Conservation (phyloP, 202 grass and related monocot genomes). For the Cymbopogon flexuosus region DNA sequence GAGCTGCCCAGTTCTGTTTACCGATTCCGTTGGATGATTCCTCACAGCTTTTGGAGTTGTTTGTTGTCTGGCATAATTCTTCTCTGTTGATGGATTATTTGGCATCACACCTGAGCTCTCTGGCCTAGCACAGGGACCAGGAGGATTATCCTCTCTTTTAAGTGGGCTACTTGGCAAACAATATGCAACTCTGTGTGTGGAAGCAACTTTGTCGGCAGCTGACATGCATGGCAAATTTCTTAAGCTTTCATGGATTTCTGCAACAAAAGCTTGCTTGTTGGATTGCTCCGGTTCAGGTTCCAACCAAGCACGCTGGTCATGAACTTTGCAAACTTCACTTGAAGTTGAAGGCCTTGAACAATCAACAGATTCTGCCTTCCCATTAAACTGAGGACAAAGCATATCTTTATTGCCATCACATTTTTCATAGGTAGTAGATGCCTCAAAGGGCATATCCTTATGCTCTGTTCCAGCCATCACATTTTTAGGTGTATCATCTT, state of each 20-base stretch:
- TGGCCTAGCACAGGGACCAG: slow-evolving; percentile 26
- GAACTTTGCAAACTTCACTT: slow-evolving; percentile 14
- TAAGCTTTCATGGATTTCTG: slow-evolving; percentile 22
- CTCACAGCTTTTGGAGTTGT: slow-evolving; percentile 38
- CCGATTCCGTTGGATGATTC: slow-evolving; percentile 55
- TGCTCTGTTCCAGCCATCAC: slow-evolving; percentile 3
- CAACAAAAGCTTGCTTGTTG: slow-evolving; percentile 16
- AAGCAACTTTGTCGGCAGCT: slow-evolving; percentile 37
- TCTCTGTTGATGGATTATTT: slow-evolving; percentile 32
- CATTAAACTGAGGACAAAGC: neutral
- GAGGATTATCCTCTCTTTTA: slow-evolving; percentile 40
- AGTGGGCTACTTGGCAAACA: slow-evolving; percentile 14
- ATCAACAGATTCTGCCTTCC: slow-evolving; percentile 28
- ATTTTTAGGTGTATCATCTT: slow-evolving; percentile 5
- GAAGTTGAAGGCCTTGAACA: slow-evolving; percentile 17
- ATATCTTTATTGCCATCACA: neutral
- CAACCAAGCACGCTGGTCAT: slow-evolving; percentile 14
- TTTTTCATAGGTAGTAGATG: neutral
- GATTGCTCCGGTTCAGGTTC: slow-evolving; percentile 27
- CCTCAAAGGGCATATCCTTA: slow-evolving; percentile 13
- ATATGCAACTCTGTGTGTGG: neutral
- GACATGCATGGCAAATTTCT: slow-evolving; percentile 34
- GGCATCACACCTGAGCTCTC: slow-evolving; percentile 28
- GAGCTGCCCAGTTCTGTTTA: slow-evolving; percentile 32
- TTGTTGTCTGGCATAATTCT: slow-evolving; percentile 48